Evolutionary conservation across 2,329 filamentous ascomycete species (phyloP), one percentile per base, ranked within the genome.

Genomic region (Alternaria metachromatica): DNA sequence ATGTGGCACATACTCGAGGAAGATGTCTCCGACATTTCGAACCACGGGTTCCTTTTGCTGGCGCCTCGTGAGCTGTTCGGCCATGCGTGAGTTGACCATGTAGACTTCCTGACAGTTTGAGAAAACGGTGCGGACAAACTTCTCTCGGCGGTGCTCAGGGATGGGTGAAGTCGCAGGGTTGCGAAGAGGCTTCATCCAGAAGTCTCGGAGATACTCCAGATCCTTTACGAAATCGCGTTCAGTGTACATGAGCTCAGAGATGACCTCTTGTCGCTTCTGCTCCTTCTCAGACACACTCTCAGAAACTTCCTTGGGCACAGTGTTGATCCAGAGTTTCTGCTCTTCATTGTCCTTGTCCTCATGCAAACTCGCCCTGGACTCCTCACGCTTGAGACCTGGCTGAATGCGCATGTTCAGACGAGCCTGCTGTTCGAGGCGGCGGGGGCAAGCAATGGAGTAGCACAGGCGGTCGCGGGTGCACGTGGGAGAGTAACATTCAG

Each of bases 261-360:
- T 97, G 72, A 99, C 92, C 78, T 99, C 96, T 78, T 99, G 96
- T 48, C 96, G 89, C 84, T 98, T 98, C 89, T 97, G 96, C 80
- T 99, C 96, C 70, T 88, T 89, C 71, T 99, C 96, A 54, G 89
- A 90, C 28, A 97, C 90, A 76, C 90, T 92, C 72, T 98, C 94
- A 1, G 94, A 94, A 61, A 99, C 86, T 79, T 98, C 96, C 80
- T 97, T 96, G 1, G 94, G 93, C 37, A 99, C 96, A 13, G 94
- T 97, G 80, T 98, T 98, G 81, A 99, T 99, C 96, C 96, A 99
- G 41, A 99, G 87, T 81, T 98, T 98, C 83, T 98, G 96, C 79
- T 98, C 94, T 76, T 97, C 94, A 74, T 95, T 91, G 74, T 96
- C 91, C 62, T 94, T 92, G 67, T 96, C 93, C 72, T 96, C 94